phyloP scores from a whole-genome alignment of 2,329 filamentous ascomycete genomes.

The Escovopsis sp. region DNA sequence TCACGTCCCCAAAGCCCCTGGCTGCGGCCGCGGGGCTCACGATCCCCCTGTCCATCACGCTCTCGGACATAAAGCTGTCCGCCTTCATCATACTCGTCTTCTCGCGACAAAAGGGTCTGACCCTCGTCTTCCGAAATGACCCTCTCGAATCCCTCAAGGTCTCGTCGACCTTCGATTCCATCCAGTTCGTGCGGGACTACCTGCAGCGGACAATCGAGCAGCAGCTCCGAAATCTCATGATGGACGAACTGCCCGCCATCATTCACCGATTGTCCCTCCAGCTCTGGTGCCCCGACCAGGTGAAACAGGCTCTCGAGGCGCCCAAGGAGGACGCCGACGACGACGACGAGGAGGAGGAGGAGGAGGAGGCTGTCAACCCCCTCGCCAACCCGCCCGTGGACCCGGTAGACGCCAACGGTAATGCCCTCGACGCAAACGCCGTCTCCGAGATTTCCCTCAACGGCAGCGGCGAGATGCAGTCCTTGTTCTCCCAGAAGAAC shows the following conservation, averaged over 20 bases:
- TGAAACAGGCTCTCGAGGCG: constrained; percentile 30
- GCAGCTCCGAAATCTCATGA: constrained; percentile 83
- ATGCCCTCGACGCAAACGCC: constrained; percentile 58
- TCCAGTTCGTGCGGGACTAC: constrained; percentile 95
- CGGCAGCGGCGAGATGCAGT: constrained; percentile 66
- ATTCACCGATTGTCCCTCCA: constrained; percentile 84
- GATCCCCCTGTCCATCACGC: constrained; percentile 91
- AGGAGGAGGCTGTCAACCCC: constrained; percentile 57
- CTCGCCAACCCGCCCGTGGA: constrained; percentile 67
- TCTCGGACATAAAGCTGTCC: constrained; percentile 89
- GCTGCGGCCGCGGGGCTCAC: constrained; percentile 85
- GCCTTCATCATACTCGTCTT: constrained; percentile 97
- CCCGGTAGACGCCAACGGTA: constrained; percentile 67
- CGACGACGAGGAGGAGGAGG: constrained; percentile 14
- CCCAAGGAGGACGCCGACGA: constrained; percentile 32
- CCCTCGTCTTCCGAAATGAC: constrained; percentile 94
- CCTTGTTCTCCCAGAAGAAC: constrained; percentile 91
- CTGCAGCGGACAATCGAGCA: constrained; percentile 91
- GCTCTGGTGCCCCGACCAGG: constrained; percentile 78
- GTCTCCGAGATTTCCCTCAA: constrained; percentile 69
- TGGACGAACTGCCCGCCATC: constrained; percentile 94
- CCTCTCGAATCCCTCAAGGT: constrained; percentile 96
- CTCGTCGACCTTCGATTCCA: constrained; percentile 96
- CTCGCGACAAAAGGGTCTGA: constrained; percentile 91
- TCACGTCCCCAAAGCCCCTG: constrained; percentile 83